These are phyloP conservation scores for Hypericum perforatum DNA, from an alignment of 345 rosid species.

Conservation along the genomic window DNA sequence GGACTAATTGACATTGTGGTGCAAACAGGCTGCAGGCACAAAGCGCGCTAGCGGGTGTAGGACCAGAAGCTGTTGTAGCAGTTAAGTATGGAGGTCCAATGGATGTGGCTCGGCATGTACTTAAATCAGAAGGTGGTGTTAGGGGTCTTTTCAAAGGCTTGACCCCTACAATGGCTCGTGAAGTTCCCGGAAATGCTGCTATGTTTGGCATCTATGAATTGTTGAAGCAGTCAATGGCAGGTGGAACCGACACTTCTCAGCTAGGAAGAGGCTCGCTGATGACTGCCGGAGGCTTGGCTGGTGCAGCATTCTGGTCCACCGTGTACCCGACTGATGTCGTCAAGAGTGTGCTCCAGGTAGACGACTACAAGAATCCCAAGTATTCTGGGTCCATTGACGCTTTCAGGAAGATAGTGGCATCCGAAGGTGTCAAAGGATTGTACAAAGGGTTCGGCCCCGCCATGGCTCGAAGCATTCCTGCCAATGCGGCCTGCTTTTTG, in stretches of 20 bases:
- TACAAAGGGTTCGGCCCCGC: slow-evolving; percentile 97
- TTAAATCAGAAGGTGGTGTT: slow-evolving; percentile 74
- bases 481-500: slow-evolving; percentile 97
- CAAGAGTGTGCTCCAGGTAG: slow-evolving; percentile 92
- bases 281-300: slow-evolving; percentile 85
- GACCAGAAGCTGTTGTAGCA: slow-evolving; percentile 38
- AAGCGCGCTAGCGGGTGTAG: slow-evolving; percentile 44
- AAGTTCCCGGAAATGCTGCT: slow-evolving; percentile 86
- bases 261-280: slow-evolving; percentile 78
- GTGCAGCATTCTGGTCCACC: slow-evolving; percentile 69
- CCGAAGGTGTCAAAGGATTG: slow-evolving; percentile 85
- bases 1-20: slow-evolving; percentile 6
- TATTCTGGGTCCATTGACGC: slow-evolving; percentile 67
- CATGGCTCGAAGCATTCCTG: slow-evolving; percentile 91
- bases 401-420: slow-evolving; percentile 53
- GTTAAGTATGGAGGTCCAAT: slow-evolving; percentile 87
- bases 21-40: slow-evolving; percentile 86
- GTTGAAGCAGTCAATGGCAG: slow-evolving; percentile 64
- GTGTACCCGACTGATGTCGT: slow-evolving; percentile 94
- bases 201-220: slow-evolving; percentile 89
- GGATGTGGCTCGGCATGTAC: slow-evolving; percentile 87
- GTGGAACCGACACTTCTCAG: slow-evolving; percentile 79
- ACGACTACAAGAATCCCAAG: slow-evolving; percentile 76
- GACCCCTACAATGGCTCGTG: slow-evolving; percentile 82
- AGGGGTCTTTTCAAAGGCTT: slow-evolving; percentile 92